Evolutionary conservation across 176 grass and related monocot species (phyloP).

Genomic region (Zoysia pacifica): DNA sequence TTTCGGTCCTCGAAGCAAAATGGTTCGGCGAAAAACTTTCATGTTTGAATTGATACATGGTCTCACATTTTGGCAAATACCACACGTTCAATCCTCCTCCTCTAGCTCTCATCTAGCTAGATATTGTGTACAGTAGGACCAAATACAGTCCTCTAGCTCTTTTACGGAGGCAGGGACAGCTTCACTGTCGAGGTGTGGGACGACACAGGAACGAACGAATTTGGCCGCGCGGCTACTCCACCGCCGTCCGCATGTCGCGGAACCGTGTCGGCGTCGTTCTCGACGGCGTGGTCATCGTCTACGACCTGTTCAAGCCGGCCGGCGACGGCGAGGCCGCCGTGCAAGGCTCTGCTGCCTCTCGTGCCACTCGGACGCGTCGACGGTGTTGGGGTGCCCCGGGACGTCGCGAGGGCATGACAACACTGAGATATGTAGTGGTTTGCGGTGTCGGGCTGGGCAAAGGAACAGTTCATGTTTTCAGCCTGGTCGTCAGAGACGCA

Average conservation of each 20-base stretch:
- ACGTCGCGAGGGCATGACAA: slow-evolving; percentile 50
- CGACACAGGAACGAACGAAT: slow-evolving; percentile 16
- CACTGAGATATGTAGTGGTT: slow-evolving; percentile 80
- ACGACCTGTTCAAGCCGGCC: slow-evolving; percentile 32
- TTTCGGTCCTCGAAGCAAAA: neutral
- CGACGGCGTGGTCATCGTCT: slow-evolving; percentile 53
- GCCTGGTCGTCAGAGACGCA: slow-evolving; percentile 42
- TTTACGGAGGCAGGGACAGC: neutral
- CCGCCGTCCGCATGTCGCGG: slow-evolving; percentile 48
- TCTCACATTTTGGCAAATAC: too few species aligned
- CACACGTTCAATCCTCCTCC: too few species aligned
- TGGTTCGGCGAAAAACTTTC: neutral
- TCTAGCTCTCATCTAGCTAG: too few species aligned
- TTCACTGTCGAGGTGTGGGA: slow-evolving; percentile 45
- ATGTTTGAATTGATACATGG: too few species aligned
- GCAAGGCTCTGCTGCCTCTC: slow-evolving; percentile 72
- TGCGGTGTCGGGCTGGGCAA: slow-evolving; percentile 69
- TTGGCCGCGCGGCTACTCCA: slow-evolving; percentile 37
- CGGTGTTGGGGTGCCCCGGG: slow-evolving; percentile 60
- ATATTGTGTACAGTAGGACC: too few species aligned
- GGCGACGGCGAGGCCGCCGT: slow-evolving; percentile 20
- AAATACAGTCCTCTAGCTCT: too few species aligned
- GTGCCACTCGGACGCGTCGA: slow-evolving; percentile 34
- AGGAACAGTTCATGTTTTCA: slow-evolving; percentile 81
- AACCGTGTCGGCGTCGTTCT: slow-evolving; percentile 54